Evolutionary conservation across 2,329 filamentous ascomycete genomes (phyloP).

Genomic region (Claviceps lovelessii): DNA sequence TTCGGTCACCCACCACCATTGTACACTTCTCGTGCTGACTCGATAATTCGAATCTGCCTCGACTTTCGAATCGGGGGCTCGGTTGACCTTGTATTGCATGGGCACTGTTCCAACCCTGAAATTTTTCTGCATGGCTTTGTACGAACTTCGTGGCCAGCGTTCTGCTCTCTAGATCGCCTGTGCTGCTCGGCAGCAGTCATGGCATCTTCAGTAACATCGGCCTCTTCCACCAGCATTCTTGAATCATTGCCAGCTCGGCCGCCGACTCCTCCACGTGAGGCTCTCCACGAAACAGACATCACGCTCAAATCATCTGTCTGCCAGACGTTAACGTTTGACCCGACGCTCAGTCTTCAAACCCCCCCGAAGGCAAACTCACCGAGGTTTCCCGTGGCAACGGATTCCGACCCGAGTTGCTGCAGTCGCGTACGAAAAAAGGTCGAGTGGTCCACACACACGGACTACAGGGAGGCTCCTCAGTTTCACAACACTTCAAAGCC

Average conservation of each 20-base stretch:
- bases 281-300: constrained; percentile 23
- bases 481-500: constrained; percentile 25
- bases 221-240: constrained; percentile 24
- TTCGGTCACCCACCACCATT: background rate
- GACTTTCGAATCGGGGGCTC: background rate
- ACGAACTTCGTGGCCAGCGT: constrained; percentile 3
- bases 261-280: constrained; percentile 53
- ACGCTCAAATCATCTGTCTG: constrained; percentile 21
- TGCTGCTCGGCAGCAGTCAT: constrained; percentile 26
- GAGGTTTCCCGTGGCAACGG: constrained; percentile 24
- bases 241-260: constrained; percentile 43
- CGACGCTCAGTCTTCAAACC: constrained; percentile 28
- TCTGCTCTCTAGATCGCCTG: constrained; percentile 25
- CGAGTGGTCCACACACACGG: constrained; percentile 41
- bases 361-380: constrained; percentile 37
- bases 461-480: constrained; percentile 40
- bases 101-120: background rate
- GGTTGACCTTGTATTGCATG: background rate
- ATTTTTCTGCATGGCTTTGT: constrained; percentile 4
- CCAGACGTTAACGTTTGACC: constrained; percentile 24
- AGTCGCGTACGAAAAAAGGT: constrained; percentile 37
- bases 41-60: background rate
- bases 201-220: constrained; percentile 26
- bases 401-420: constrained; percentile 30
- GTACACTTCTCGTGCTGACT: background rate